Percentiles rank a stretch among this genome's conserved stretches.
phyloP scores from a whole-genome alignment of 106 monocot species.

The Dendrobium huoshanense region DNA sequence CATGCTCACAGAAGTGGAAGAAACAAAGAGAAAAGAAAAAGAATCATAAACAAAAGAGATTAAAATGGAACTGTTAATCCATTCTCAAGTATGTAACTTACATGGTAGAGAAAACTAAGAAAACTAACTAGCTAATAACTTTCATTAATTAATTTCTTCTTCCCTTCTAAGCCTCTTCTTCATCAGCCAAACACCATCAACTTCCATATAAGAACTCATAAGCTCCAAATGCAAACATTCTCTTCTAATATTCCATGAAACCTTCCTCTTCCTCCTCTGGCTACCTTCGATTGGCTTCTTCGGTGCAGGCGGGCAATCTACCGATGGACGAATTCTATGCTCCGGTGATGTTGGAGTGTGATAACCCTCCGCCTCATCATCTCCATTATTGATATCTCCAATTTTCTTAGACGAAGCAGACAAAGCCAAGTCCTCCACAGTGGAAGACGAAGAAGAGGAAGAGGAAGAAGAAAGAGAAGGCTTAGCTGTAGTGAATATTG shows the following conservation, averaged over 20 bases:
- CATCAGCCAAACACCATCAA: neutral
- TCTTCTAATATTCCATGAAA: neutral
- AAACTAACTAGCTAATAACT: neutral
- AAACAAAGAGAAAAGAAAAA: neutral
- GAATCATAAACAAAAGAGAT: neutral
- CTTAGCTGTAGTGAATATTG: neutral
- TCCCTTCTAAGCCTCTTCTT: neutral
- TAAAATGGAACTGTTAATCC: neutral
- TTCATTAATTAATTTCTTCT: neutral
- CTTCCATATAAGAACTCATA: neutral
- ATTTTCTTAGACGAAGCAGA: neutral
- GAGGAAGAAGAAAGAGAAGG: neutral
- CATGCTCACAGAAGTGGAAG: neutral
- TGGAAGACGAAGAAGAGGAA: neutral
- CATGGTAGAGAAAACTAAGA: neutral
- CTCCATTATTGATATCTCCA: neutral
- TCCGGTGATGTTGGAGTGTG: conserved; percentile 37
- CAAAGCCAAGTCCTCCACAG: neutral
- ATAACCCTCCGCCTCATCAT: conserved; percentile 23
- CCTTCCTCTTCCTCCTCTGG: neutral
- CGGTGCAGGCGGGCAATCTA: conserved; percentile 28
- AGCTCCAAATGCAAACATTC: neutral
- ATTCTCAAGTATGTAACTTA: neutral
- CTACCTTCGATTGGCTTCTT: conserved; percentile 6
- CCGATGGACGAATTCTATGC: conserved; percentile 13